Conservation (phyloP, 208 protist genomes). For the Trypanosoma brucei region DNA sequence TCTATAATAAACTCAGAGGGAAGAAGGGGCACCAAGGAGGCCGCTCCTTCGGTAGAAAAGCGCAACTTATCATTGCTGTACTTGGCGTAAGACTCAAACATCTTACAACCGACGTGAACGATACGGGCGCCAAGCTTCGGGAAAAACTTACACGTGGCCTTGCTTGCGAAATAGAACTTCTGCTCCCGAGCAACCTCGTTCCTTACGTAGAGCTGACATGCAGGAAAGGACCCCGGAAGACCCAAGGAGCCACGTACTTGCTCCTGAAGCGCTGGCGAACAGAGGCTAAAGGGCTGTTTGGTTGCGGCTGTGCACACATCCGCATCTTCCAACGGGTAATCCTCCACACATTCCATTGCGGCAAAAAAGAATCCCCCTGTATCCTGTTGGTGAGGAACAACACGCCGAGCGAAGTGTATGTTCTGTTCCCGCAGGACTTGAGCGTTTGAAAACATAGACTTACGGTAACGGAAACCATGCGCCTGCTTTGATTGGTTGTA, state of each 20-base stretch:
- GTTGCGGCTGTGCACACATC: background rate
- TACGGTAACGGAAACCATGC: slow-evolving; percentile 60
- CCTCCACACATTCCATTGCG: slow-evolving; percentile 72
- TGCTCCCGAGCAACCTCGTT: slow-evolving; percentile 55
- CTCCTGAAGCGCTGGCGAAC: slow-evolving; percentile 34
- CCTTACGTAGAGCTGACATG: slow-evolving; percentile 48
- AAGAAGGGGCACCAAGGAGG: slow-evolving; percentile 45
- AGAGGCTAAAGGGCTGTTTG: slow-evolving; percentile 29
- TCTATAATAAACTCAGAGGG: slow-evolving; percentile 37
- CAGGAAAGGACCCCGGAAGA: slow-evolving; percentile 61
- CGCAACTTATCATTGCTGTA: slow-evolving; percentile 80
- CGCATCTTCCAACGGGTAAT: slow-evolving; percentile 20
- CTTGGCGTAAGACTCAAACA: slow-evolving; percentile 81
- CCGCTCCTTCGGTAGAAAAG: slow-evolving; percentile 64
- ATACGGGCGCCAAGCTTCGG: slow-evolving; percentile 57
- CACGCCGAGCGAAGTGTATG: slow-evolving; percentile 79
- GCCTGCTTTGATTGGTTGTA: slow-evolving; percentile 31
- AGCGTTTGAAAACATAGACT: slow-evolving; percentile 68
- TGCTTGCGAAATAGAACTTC: slow-evolving; percentile 79
- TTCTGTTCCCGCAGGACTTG: slow-evolving; percentile 49
- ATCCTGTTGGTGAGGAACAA: slow-evolving; percentile 94
- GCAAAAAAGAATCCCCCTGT: slow-evolving; percentile 97
- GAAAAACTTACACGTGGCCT: slow-evolving; percentile 38
- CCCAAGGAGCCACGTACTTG: slow-evolving; percentile 37
- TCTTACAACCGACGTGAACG: slow-evolving; percentile 73